These are phyloP conservation scores for Geranomyces variabilis DNA, from an alignment of 192 early-diverging fungal species.

Conservation along the genomic window DNA sequence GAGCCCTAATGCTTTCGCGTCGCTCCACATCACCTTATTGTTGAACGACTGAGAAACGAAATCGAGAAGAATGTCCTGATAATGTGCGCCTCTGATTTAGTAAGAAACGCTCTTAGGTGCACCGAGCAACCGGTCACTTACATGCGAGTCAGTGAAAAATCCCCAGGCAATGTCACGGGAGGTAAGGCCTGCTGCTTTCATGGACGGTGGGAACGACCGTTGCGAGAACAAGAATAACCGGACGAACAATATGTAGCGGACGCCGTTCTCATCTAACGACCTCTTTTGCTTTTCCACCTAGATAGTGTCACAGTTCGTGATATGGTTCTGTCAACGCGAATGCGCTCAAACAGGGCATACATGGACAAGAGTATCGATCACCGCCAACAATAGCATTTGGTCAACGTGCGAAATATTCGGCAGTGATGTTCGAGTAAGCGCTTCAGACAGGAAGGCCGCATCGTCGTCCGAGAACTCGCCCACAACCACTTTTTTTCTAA, in stretches of 20 bases:
- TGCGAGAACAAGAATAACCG: conserved; percentile 66
- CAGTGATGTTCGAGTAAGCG: conserved; percentile 57
- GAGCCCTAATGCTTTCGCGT: conserved; percentile 80
- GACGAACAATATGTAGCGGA: conserved; percentile 76
- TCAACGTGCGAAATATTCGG: conserved; percentile 68
- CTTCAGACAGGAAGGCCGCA: conserved; percentile 59
- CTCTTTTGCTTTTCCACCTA: conserved; percentile 73
- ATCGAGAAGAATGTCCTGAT: conserved; percentile 66
- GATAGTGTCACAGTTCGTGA: background rate
- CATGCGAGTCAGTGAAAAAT: conserved; percentile 88
- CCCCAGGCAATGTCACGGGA: conserved; percentile 81
- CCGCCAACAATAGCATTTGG: conserved; percentile 73
- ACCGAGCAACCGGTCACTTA: conserved; percentile 29
- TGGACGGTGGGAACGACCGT: conserved; percentile 21
- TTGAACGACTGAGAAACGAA: conserved; percentile 51
- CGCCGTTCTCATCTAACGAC: conserved; percentile 84
- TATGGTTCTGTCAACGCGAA: background rate
- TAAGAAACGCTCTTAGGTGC: background rate
- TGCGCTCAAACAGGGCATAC: conserved; percentile 34
- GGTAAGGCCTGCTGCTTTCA: conserved; percentile 21
- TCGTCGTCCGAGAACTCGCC: conserved; percentile 43
- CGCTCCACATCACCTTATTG: conserved; percentile 75
- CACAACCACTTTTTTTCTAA: conserved; percentile 33
- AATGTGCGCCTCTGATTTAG: background rate
- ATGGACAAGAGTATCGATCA: conserved; percentile 74